Evolutionary conservation across 2,329 filamentous ascomycete species (phyloP).

Genomic region (Monilinia fructicola): DNA sequence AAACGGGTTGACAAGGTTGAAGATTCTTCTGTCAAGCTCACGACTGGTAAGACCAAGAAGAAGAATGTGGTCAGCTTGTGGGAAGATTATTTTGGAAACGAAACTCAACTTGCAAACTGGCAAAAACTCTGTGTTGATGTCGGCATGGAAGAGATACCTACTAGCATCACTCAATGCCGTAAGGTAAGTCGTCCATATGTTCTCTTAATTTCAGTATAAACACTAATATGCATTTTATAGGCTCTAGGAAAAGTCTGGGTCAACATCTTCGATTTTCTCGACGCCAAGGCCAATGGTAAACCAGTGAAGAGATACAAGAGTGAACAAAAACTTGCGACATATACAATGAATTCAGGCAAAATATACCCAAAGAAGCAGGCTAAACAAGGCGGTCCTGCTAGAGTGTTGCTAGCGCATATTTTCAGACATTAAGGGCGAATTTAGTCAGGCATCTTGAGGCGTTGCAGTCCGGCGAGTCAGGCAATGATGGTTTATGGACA

Average conservation of each 20-base stretch:
- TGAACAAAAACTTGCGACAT: conserved; percentile 40
- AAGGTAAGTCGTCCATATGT: conserved; percentile 41
- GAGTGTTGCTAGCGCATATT: conserved; percentile 43
- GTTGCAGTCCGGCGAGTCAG: not conserved
- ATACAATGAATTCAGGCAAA: conserved; percentile 43
- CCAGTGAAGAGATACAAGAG: conserved; percentile 40
- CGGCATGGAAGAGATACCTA: conserved; percentile 42
- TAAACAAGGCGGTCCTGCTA: conserved; percentile 44
- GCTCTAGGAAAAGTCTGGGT: conserved; percentile 46
- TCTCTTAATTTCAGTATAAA: not conserved
- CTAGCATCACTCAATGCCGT: conserved; percentile 48
- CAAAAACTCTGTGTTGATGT: conserved; percentile 48
- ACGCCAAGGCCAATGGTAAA: conserved; percentile 35
- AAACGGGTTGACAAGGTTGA: too few species aligned
- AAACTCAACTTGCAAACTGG: conserved; percentile 45
- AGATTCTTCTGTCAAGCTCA: not conserved
- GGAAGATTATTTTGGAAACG: conserved; percentile 34
- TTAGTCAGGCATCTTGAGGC: not conserved
- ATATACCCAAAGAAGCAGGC: conserved; percentile 50
- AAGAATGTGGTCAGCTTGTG: conserved; percentile 18
- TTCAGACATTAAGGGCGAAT: conserved; percentile 20
- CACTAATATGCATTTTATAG: conserved; percentile 37
- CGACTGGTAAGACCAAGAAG: conserved; percentile 20
- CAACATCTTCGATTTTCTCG: conserved; percentile 52
- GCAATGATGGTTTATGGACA: not conserved